Evolutionary conservation across 2,329 filamentous ascomycete species (phyloP), one percentile per base, ranked within the genome.

Genomic region (Xylaria sp.): DNA sequence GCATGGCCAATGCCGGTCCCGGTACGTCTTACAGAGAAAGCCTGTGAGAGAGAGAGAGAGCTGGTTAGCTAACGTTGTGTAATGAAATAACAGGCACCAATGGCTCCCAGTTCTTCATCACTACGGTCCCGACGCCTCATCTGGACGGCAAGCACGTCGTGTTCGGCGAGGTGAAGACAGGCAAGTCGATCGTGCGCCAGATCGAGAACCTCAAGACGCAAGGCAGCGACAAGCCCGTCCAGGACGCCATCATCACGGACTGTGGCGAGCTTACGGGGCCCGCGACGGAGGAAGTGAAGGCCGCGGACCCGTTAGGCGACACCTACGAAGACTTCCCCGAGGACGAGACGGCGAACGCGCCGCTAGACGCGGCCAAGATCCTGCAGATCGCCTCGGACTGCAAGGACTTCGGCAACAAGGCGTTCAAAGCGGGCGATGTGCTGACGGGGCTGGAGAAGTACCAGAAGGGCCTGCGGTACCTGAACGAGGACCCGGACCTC

Each of bases 41-140:
- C n/a, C n/a, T n/a, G n/a, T n/a, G n/a, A 25, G 12, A 25, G 20
- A 18, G 23, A 25, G 1, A 12, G n/a, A 23, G 46, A 23, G 5
- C n/a, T 6, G n/a, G 23, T 12, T 32, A 58, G 46, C 56, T 74
- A 37, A 56, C 63, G 7, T 28, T 28, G 5, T 7, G 3, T 12
- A n/a, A 39, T n/a, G 32, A n/a, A n/a, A 25, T 37, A 20, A 37
- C 74, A 92, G 91, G 91, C 76, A 97, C 96, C 81, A 99, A 99
- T 80, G 96, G 96, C 78, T 97, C 93, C 60, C 96, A 99, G 79
- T 99, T 99, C 88, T 99, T 99, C 88, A 86, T 98, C 76, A 99
- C 96, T 58, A 98, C 96, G 18, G 93, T 97, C 37, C 87, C 91
- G n/a, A 98, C 96, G 15, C 94, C 94, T 57, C 96, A 98, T 81